Evolutionary conservation across 2,329 filamentous ascomycete species (phyloP), one percentile per base, ranked within the genome.

Genomic region (Phyllosticta citribraziliensis): DNA sequence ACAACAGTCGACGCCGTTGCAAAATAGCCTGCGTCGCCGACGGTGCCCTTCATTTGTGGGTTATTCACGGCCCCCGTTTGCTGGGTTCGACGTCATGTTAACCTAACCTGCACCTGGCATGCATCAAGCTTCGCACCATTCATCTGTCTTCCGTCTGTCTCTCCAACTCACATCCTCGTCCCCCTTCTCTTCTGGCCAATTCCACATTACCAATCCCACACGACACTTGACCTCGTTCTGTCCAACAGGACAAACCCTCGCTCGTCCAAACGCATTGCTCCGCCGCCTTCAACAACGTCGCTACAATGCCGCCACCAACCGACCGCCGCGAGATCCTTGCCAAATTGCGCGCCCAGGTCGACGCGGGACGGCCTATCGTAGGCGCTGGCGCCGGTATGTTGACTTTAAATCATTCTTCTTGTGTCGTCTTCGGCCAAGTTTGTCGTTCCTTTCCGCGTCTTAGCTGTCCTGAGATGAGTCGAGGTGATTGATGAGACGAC

Each of bases 301-400:
- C 40, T n/a, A 8, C 40, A 19, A 86, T 86, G 83, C 72, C 79
- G 12, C 82, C 83, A n/a, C 82, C 82, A 40, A 82, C 79, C 50
- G 76, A 81, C 59, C 78, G 85, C 54, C 70, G 77, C 30, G 76
- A 84, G 63, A 82, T 88, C 58, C 77, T 88, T 9, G 68, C 71
- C 17, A 73, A 74, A 51, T 80, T 89, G 30, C 78, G 79, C 53
- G 72, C 78, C 20, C 79, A 82, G 61, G 80, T 87, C 60, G 72
- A 77, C 27, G 73, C 80, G 63, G 82, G 81, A 35, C 79, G 80
- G 53, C 77, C 83, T 60, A 84, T 89, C 56, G 80, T 89, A 53
- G 86, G 86, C n/a, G 86, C 85, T 0, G 86, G 86, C 11, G 86
- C 86, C 24, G 82, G 78, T 78, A 72, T 58, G 67, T 58, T 9